phyloP scores from a whole-genome alignment of 164 flowering plant species.

The Vitis rupestris region DNA sequence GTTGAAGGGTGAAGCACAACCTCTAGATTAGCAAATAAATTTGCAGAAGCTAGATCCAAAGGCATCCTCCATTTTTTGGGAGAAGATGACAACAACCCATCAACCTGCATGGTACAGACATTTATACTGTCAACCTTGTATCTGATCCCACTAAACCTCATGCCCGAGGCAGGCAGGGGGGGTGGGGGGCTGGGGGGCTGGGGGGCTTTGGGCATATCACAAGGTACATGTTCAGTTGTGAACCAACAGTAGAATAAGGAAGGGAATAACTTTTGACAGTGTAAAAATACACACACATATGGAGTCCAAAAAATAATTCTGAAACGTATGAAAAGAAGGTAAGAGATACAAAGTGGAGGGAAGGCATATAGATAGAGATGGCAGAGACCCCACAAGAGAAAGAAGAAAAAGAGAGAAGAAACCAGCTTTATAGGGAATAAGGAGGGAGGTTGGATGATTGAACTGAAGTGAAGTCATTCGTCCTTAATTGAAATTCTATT shows the following conservation, averaged over 20 bases:
- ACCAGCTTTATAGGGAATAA: slow-evolving; percentile 39
- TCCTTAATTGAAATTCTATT: not conserved
- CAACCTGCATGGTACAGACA: too few species aligned
- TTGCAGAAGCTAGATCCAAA: too few species aligned
- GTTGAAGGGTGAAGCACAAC: too few species aligned
- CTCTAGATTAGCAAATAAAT: too few species aligned
- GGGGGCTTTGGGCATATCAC: slow-evolving; percentile 7
- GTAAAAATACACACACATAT: not conserved
- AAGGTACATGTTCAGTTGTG: slow-evolving; percentile 11
- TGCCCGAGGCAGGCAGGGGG: slow-evolving; percentile 2
- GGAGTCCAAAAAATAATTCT: slow-evolving; percentile 13
- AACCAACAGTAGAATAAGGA: not conserved
- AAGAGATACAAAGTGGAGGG: slow-evolving; percentile 32
- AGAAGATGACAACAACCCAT: too few species aligned
- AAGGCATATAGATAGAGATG: slow-evolving; percentile 16
- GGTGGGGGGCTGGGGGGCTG: too few species aligned
- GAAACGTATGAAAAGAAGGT: slow-evolving; percentile 8
- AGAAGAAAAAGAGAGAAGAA: slow-evolving; percentile 13
- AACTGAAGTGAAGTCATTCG: slow-evolving; percentile 22
- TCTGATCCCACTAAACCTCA: not conserved
- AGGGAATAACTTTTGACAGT: slow-evolving; percentile 12
- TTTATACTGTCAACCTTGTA: not conserved
- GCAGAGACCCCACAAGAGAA: slow-evolving; percentile 25
- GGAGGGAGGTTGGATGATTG: slow-evolving; percentile 25
- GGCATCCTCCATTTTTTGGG: too few species aligned